Percentiles rank a stretch among this genome's conserved stretches.
Evolutionary conservation across 1,139 yeast species (phyloP).

Genomic region (Scheffersomyces lignicola): DNA sequence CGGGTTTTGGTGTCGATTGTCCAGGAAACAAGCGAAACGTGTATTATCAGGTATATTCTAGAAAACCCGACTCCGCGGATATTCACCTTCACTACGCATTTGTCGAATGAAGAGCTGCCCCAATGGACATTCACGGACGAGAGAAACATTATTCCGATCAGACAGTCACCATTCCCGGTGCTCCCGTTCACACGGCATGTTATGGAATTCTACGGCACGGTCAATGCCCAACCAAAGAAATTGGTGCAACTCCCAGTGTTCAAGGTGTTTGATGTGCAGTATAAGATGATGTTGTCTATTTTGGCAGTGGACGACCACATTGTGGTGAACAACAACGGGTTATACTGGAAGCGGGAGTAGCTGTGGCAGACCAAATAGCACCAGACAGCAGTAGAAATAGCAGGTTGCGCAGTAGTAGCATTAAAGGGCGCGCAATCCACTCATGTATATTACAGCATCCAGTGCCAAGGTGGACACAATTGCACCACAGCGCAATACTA

Average conservation of each 20-base stretch:
- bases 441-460: no score
- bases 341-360: conserved; percentile 17
- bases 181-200: conserved; percentile 60
- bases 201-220: conserved; percentile 37
- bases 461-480: no score
- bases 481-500: no score
- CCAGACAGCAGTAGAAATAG: no score
- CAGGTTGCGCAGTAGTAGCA: no score
- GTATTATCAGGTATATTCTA: conserved; percentile 48
- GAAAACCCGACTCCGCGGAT: conserved; percentile 77
- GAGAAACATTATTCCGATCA: conserved; percentile 27
- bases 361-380: no score
- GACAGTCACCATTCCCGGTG: conserved; percentile 46
- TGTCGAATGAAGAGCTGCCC: conserved; percentile 20
- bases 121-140: conserved; percentile 32
- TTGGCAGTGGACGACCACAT: conserved; percentile 42
- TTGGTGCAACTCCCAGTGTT: conserved; percentile 52
- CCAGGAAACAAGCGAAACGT: conserved; percentile 12
- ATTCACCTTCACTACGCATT: conserved; percentile 58
- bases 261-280: conserved; percentile 63
- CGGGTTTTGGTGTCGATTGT: conserved; percentile 51
- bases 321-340: conserved; percentile 15
- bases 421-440: no score
- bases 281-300: conserved; percentile 62
- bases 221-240: conserved; percentile 12